Conservation (phyloP, 192 early-diverging fungal species). For the Coemansia sp. region DNA sequence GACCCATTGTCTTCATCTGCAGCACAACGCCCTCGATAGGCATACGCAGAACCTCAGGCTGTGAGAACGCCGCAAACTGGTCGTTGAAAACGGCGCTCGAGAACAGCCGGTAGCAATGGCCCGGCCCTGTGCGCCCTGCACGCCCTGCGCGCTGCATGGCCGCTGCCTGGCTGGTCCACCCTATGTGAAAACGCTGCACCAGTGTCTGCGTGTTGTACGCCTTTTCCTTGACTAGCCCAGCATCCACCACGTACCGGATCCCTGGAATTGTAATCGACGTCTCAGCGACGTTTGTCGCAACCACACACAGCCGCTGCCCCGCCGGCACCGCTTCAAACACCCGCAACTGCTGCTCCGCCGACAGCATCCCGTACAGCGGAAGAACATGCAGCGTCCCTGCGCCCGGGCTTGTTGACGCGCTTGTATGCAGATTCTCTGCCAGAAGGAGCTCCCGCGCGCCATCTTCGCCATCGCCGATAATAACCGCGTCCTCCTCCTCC, state of each 20-base stretch:
- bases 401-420: constrained; percentile 8
- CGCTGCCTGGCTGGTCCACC: constrained; percentile 93
- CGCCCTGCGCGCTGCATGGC: constrained; percentile 95
- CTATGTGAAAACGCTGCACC: constrained; percentile 84
- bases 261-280: constrained; percentile 96
- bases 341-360: constrained; percentile 85
- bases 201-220: constrained; percentile 81
- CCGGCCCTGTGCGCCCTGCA: constrained; percentile 93
- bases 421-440: constrained; percentile 38
- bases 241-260: constrained; percentile 93
- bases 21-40: constrained; percentile 96
- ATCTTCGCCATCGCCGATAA: constrained; percentile 60
- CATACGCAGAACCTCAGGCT: constrained; percentile 89
- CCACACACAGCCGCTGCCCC: constrained; percentile 86
- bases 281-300: constrained; percentile 99
- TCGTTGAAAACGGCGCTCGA: constrained; percentile 91
- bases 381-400: constrained; percentile 79
- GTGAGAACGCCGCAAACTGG: constrained; percentile 80
- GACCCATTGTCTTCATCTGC: constrained; percentile 97
- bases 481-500: constrained; percentile 56
- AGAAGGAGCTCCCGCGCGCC: constrained; percentile 57
- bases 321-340: constrained; percentile 89
- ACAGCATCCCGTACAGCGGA: constrained; percentile 94
- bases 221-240: constrained; percentile 91
- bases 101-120: constrained; percentile 95